Percentiles rank a stretch among this genome's conserved stretches.
These are phyloP conservation scores for Tephrocybe sp. DNA, from an alignment of 768 basidiomycete genomes.

Conservation along the genomic window DNA sequence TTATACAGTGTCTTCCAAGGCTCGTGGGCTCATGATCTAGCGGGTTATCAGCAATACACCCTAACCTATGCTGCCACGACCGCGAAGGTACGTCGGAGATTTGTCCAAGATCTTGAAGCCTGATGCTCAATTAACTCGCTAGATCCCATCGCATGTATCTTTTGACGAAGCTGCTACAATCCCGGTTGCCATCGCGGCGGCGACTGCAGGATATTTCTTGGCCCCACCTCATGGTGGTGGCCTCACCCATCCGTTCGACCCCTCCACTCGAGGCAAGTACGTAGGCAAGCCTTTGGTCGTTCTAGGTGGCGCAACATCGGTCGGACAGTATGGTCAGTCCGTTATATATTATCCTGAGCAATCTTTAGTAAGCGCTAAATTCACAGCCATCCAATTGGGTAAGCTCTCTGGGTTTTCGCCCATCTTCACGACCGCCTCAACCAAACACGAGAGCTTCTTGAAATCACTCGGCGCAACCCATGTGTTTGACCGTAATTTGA, in stretches of 20 bases:
- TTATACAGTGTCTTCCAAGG: slow-evolving; percentile 17
- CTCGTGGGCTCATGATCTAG: slow-evolving; percentile 7
- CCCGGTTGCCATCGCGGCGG: slow-evolving; percentile 27
- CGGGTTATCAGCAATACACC: slow-evolving; percentile 29
- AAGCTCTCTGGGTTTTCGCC: slow-evolving; percentile 36
- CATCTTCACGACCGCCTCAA: slow-evolving; percentile 38
- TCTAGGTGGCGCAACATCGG: slow-evolving; percentile 35
- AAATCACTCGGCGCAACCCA: slow-evolving; percentile 15
- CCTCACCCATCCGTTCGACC: slow-evolving; percentile 30
- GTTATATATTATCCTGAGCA: not conserved
- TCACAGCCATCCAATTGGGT: slow-evolving; percentile 21
- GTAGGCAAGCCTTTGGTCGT: slow-evolving; percentile 32
- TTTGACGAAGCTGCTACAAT: slow-evolving; percentile 39
- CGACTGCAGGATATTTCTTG: slow-evolving; percentile 31
- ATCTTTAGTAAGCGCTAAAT: not conserved
- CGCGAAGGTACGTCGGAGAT: slow-evolving; percentile 14
- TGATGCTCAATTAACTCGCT: slow-evolving; percentile 18
- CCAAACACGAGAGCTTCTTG: slow-evolving; percentile 5
- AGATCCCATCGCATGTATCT: slow-evolving; percentile 34
- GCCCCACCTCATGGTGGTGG: slow-evolving; percentile 26
- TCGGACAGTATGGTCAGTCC: slow-evolving; percentile 37
- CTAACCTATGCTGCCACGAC: slow-evolving; percentile 19
- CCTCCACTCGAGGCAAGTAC: slow-evolving; percentile 28
- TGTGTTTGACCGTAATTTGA: slow-evolving; percentile 26
- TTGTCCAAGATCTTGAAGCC: not conserved